These are phyloP conservation scores for Sphenostylis stenocarpa DNA, from an alignment of 306 rosid species.

Conservation along the genomic window DNA sequence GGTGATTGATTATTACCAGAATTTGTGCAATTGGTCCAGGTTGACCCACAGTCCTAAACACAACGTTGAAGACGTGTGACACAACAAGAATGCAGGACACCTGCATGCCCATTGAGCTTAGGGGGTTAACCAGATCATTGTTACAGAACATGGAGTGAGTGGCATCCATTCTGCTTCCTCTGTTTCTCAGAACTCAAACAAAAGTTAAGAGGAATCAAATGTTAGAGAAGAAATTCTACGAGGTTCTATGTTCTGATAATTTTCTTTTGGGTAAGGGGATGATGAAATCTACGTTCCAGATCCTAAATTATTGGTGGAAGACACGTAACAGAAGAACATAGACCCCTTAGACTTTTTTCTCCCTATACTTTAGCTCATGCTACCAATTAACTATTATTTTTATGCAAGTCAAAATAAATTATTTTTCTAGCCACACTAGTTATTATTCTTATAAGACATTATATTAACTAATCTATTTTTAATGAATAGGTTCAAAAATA, in stretches of 20 bases:
- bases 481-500: too few relatives aligned
- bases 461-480: too few relatives aligned
- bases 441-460: too few relatives aligned
- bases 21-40: slow-evolving; percentile 92
- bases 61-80: slow-evolving; percentile 78
- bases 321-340: slow-evolving; percentile 28
- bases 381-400: slow-evolving; percentile 16
- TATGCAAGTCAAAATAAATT: neutral
- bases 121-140: slow-evolving; percentile 65
- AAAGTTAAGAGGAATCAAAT: neutral
- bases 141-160: slow-evolving; percentile 64
- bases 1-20: slow-evolving; percentile 43
- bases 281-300: slow-evolving; percentile 29
- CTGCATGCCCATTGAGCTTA: slow-evolving; percentile 86
- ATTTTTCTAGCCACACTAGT: neutral
- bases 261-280: neutral
- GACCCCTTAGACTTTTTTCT: slow-evolving; percentile 33
- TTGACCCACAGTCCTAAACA: slow-evolving; percentile 78
- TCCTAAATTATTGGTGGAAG: slow-evolving; percentile 44
- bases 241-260: neutral
- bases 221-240: neutral
- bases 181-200: neutral
- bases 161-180: slow-evolving; percentile 65
- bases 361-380: slow-evolving; percentile 26
- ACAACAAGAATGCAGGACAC: slow-evolving; percentile 85